phyloP scores from a whole-genome alignment of 2,329 filamentous ascomycete species.

The Colletotrichum sansevieriae region DNA sequence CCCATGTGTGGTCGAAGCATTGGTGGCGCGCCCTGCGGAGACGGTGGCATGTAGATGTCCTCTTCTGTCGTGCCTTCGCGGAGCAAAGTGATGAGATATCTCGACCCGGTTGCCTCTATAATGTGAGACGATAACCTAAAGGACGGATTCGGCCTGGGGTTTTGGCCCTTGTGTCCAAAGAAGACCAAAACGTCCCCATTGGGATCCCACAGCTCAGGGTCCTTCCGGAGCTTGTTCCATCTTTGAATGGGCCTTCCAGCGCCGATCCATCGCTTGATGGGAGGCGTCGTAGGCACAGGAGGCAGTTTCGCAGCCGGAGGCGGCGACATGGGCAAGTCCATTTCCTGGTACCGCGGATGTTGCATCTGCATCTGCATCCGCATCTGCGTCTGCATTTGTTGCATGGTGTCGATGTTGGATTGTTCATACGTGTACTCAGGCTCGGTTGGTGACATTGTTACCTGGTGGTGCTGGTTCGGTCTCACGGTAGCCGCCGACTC shows the following conservation, averaged over 20 bases:
- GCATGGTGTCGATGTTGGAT: conserved; percentile 34
- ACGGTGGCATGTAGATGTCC: conserved; percentile 58
- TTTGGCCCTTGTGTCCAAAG: conserved; percentile 61
- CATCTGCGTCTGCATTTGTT: conserved; percentile 35
- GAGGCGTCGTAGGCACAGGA: conserved; percentile 48
- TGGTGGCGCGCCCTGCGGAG: conserved; percentile 56
- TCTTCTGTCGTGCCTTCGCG: conserved; percentile 66
- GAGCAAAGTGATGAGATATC: conserved; percentile 65
- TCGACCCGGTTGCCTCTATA: conserved; percentile 69
- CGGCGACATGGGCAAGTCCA: conserved; percentile 40
- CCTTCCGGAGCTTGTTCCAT: conserved; percentile 71
- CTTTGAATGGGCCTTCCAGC: conserved; percentile 61
- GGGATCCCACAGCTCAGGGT: conserved; percentile 72
- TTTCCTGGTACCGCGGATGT: conserved; percentile 27
- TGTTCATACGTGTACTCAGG: conserved; percentile 42
- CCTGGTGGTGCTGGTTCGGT: conserved; percentile 39
- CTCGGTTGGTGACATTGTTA: conserved; percentile 33
- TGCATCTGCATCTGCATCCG: conserved; percentile 35
- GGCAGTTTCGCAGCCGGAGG: conserved; percentile 45
- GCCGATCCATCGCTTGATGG: conserved; percentile 67
- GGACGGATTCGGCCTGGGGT: conserved; percentile 62
- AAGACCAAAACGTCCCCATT: conserved; percentile 72
- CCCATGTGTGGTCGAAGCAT: conserved; percentile 52
- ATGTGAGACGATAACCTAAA: conserved; percentile 71
- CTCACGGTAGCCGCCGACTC: conserved; percentile 56